Evolutionary conservation across 2,329 filamentous ascomycete species (phyloP).

Genomic region (Pseudocercospora pini-densiflorae): DNA sequence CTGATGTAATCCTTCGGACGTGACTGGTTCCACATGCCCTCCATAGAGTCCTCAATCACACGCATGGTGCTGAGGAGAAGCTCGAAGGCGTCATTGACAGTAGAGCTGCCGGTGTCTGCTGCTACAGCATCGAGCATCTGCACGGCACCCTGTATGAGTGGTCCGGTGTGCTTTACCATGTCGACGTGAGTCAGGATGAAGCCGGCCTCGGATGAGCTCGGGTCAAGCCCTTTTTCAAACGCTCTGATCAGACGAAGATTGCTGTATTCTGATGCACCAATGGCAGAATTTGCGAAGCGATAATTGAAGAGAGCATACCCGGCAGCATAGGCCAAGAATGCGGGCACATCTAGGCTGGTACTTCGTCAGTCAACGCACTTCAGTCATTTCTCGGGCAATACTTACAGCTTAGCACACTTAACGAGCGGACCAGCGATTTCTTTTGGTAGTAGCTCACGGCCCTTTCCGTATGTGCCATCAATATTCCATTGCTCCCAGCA

Average conservation of each 20-base stretch:
- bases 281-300: slow-evolving; percentile 59
- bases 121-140: slow-evolving; percentile 63
- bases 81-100: slow-evolving; percentile 32
- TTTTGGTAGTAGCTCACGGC: slow-evolving; percentile 71
- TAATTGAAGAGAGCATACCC: slow-evolving; percentile 69
- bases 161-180: slow-evolving; percentile 87
- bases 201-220: slow-evolving; percentile 85
- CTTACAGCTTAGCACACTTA: slow-evolving; percentile 83
- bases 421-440: slow-evolving; percentile 81
- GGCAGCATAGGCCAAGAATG: slow-evolving; percentile 85
- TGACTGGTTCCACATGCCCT: slow-evolving; percentile 84
- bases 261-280: slow-evolving; percentile 57
- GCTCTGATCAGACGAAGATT: slow-evolving; percentile 84
- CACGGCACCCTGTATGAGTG: slow-evolving; percentile 74
- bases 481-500: slow-evolving; percentile 75
- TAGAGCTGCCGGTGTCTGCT: slow-evolving; percentile 23
- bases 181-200: slow-evolving; percentile 96
- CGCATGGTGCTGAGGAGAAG: slow-evolving; percentile 40
- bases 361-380: not conserved
- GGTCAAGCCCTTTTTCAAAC: slow-evolving; percentile 88
- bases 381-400: slow-evolving; percentile 31
- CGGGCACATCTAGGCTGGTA: slow-evolving; percentile 72
- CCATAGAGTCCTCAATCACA: slow-evolving; percentile 41
- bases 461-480: slow-evolving; percentile 74
- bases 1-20: slow-evolving; percentile 82